These are phyloP conservation scores for Rugonectria rugulosa DNA, from an alignment of 2,329 filamentous ascomycete species.

Conservation along the genomic window DNA sequence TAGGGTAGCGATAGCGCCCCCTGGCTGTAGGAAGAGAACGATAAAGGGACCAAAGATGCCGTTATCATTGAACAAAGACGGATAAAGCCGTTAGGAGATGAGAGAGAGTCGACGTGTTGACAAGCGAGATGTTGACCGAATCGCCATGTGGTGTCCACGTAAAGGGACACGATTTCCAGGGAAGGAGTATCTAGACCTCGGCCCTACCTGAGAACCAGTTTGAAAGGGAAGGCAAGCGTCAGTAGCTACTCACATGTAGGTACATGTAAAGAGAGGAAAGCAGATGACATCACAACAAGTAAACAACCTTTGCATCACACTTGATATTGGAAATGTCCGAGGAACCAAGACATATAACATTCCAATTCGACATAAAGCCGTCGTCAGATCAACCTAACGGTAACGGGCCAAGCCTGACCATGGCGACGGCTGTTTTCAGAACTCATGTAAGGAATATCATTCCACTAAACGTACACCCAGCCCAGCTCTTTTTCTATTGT, in stretches of 20 bases:
- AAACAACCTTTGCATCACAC: neutral
- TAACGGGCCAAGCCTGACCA: slow-evolving; percentile 30
- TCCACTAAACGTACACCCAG: slow-evolving; percentile 40
- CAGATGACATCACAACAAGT: neutral
- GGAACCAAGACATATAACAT: neutral
- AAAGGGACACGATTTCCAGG: too few species aligned
- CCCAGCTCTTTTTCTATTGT: slow-evolving; percentile 35
- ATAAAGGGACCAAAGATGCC: neutral
- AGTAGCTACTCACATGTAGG: neutral
- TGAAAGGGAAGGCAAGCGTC: neutral
- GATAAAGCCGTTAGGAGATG: neutral
- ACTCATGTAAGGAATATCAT: slow-evolving; percentile 22
- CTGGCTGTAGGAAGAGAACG: neutral
- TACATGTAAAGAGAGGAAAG: neutral
- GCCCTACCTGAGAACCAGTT: neutral
- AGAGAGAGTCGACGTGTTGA: too few species aligned
- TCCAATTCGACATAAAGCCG: slow-evolving; percentile 10
- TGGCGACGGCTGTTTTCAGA: slow-evolving; percentile 24
- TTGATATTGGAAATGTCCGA: too few species aligned
- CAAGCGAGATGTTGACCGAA: neutral
- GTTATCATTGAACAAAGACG: neutral
- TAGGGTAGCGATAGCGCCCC: neutral
- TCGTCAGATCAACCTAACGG: slow-evolving; percentile 27
- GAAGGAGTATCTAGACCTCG: neutral
- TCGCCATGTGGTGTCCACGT: neutral